phyloP scores from a whole-genome alignment of 2,329 filamentous ascomycete species.

The Neobulgaria alba region DNA sequence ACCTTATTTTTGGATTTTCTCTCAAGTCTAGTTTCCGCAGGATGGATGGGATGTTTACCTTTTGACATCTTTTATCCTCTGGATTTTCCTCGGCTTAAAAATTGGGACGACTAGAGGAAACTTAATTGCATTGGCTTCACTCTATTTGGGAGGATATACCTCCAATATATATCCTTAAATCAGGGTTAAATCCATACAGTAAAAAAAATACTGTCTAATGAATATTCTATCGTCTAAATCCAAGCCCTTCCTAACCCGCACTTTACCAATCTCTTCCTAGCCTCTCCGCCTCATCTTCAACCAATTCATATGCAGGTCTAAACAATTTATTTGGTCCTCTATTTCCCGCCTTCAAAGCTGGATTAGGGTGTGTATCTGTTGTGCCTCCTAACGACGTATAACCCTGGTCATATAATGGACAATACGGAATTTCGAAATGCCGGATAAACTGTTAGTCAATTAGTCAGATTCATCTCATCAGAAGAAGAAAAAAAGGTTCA shows the following conservation, averaged over 20 bases:
- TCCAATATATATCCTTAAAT: no score
- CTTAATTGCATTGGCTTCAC: no score
- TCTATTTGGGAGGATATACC: no score
- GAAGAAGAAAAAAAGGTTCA: neutral
- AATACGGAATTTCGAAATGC: constrained; percentile 74
- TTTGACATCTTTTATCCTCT: no score
- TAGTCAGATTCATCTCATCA: constrained; percentile 6
- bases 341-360: constrained; percentile 44
- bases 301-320: constrained; percentile 66
- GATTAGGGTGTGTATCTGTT: constrained; percentile 84
- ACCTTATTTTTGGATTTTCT: no score
- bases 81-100: no score
- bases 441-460: constrained; percentile 60
- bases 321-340: constrained; percentile 36
- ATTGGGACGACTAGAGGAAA: no score
- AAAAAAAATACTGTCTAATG: no score
- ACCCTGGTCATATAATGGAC: constrained; percentile 75
- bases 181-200: no score
- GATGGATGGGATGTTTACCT: no score
- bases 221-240: neutral
- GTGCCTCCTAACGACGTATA: constrained; percentile 91
- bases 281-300: constrained; percentile 68
- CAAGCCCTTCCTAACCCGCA: constrained; percentile 1
- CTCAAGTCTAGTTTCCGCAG: no score
- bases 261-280: constrained; percentile 57